Evolutionary conservation across 306 rosid genomes (phyloP), one percentile per base, ranked within the genome.

Genomic region (Quercus alba): DNA sequence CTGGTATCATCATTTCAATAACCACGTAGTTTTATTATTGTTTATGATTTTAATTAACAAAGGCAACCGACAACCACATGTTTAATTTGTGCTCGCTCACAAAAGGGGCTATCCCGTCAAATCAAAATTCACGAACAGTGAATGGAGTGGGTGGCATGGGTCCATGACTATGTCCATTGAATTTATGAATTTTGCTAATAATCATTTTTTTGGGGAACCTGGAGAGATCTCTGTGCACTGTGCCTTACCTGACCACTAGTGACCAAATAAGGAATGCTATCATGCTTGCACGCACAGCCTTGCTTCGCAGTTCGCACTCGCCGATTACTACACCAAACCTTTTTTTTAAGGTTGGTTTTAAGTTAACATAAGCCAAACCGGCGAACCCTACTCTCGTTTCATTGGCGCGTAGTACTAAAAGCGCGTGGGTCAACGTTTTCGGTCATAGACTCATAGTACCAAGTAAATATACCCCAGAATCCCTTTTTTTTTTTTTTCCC

Each of bases 261-360:
- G 15, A 28, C 38, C 19, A 7, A 76, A 74, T 85, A 84, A 26
- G 81, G 82, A 73, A 83, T 78, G 81, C 81, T 80, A 87, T 85
- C 72, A 77, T 80, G 71, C 86, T 74, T 69, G 62, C 58, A 86
- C 85, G 86, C 94, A 90, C 90, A 86, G 90, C 91, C 88, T 83
- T 82, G 85, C 84, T 80, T 70, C 80, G 77, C 83, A 70, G 31
- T 74, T 82, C 81, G 67, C 89, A 70, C 85, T 75, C 80, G 74
- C 80, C 82, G 6, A 70, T 3, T 6, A 58, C 3, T 4, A 33
- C 77, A 4, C 17, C 51, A 1, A 21, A 14, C 15, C 25, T 11
- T 0, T 10, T 12, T 46, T 3, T 49, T 49, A 3, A 49, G 54
- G 14, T 13, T 4, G 17, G 54, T 1, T 10, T 49, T 0, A 12